Conservation (phyloP, 306 rosid genomes). For the Prunus mongolica region DNA sequence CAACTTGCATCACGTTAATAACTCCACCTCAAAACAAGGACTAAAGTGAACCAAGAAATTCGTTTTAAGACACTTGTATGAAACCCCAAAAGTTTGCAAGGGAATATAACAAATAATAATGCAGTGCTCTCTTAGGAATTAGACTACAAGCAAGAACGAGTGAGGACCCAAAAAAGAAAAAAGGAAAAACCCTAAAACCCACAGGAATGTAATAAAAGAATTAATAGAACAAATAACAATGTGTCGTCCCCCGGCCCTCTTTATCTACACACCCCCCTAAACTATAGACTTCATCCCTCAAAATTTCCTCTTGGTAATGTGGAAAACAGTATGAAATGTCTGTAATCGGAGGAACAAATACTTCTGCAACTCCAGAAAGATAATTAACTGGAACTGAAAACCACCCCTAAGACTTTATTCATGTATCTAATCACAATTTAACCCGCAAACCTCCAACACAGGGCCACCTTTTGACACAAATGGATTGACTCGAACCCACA, state of each 20-base stretch:
- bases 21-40: too few species aligned
- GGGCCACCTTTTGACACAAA: constrained; percentile 81
- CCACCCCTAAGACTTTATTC: constrained; percentile 35
- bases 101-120: constrained; percentile 11
- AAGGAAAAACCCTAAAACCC: constrained; percentile 31
- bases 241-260: constrained; percentile 45
- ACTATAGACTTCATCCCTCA: constrained; percentile 26
- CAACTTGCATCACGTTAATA: too few species aligned
- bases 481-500: constrained; percentile 93
- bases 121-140: constrained; percentile 1
- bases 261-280: constrained; percentile 59
- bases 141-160: constrained; percentile 33
- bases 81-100: background rate
- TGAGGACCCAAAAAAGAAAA: constrained; percentile 19
- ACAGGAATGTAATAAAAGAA: constrained; percentile 68
- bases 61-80: background rate
- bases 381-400: constrained; percentile 19
- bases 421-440: constrained; percentile 59
- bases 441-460: constrained; percentile 78
- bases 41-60: background rate
- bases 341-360: constrained; percentile 21
- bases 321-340: constrained; percentile 24
- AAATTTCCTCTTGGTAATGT: constrained; percentile 37
- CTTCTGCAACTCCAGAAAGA: constrained; percentile 24
- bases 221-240: constrained; percentile 62